Evolutionary conservation across 768 basidiomycete species (phyloP), one percentile per base, ranked within the genome.

Genomic region (Agaricus sinodeliciosus): DNA sequence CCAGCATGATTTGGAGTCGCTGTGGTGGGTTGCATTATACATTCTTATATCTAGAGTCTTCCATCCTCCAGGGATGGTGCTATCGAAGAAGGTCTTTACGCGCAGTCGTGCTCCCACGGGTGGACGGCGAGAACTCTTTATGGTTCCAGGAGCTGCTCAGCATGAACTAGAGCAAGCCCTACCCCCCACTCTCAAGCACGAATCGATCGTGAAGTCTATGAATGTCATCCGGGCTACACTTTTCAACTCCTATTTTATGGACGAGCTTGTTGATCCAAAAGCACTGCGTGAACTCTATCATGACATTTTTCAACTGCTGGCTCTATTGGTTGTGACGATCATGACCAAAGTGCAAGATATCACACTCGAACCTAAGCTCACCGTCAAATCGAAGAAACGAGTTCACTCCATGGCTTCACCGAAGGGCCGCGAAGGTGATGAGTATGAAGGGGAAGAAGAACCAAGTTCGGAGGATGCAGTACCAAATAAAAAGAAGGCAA

Each of bases 1-100:
- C 41, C 48, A 49, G 25, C 54, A 55, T 27, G 54, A 50, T 22
- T 6, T 55, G 4, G 54, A 55, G 25, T 55, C 54, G 3, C 42
- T 49, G 2, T 55, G 39, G 41, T 55, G 54, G 54, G 19, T 55
- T 8, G 4, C 28, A 19, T 12, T 55, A 13, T 55, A 42, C 41
- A 27, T 55, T 13, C 35, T 55, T 7, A 31, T 28, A 2, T 19
- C 13, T 8, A 40, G 48, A 3, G 27, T 49, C 22, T 34, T 28
- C 3, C 25, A 45, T 19, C 28, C 13, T 12, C 28, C 35, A 15
- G 49, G 48, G n/a, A n/a, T 11, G 8, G 6, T 43, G 4, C 5
- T 35, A 27, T 15, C 26, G 9, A 8, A n/a, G 2, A 31, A 4
- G 4, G 16, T 55, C 9, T 55, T 55, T 28, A 27, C 13, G 5